These are phyloP conservation scores for Metarhizium anisopliae DNA, from an alignment of 2,329 filamentous ascomycete species.

Conservation along the genomic window DNA sequence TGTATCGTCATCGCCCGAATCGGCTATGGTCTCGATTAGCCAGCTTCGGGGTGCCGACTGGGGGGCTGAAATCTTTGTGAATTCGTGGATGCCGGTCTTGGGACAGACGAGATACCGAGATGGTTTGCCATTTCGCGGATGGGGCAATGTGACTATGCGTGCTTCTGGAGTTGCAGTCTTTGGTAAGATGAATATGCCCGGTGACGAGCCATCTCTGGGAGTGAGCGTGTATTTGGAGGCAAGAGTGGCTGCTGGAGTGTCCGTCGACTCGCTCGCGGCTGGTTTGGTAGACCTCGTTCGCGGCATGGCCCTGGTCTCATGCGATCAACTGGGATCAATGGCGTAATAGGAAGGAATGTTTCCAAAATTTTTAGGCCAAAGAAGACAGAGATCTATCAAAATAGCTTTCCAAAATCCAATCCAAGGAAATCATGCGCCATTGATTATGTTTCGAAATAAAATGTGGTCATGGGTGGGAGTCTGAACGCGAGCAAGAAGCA, in stretches of 20 bases:
- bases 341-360: background rate
- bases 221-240: slow-evolving; percentile 31
- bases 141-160: slow-evolving; percentile 49
- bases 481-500: too few species aligned
- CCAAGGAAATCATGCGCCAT: background rate
- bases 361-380: background rate
- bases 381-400: background rate
- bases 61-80: slow-evolving; percentile 47
- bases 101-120: slow-evolving; percentile 55
- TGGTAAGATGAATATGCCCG: slow-evolving; percentile 53
- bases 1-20: slow-evolving; percentile 10
- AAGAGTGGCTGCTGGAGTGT: slow-evolving; percentile 18
- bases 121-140: slow-evolving; percentile 46
- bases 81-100: slow-evolving; percentile 54
- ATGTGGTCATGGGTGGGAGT: background rate
- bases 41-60: slow-evolving; percentile 50
- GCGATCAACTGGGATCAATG: background rate
- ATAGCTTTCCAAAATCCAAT: background rate
- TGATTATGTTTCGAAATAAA: background rate
- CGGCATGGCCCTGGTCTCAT: slow-evolving; percentile 29
- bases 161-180: slow-evolving; percentile 42
- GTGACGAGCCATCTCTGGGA: slow-evolving; percentile 31
- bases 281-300: slow-evolving; percentile 37
- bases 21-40: slow-evolving; percentile 38
- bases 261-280: slow-evolving; percentile 14